phyloP scores from a whole-genome alignment of 192 early-diverging fungal species.

The Umbelopsis sp. region DNA sequence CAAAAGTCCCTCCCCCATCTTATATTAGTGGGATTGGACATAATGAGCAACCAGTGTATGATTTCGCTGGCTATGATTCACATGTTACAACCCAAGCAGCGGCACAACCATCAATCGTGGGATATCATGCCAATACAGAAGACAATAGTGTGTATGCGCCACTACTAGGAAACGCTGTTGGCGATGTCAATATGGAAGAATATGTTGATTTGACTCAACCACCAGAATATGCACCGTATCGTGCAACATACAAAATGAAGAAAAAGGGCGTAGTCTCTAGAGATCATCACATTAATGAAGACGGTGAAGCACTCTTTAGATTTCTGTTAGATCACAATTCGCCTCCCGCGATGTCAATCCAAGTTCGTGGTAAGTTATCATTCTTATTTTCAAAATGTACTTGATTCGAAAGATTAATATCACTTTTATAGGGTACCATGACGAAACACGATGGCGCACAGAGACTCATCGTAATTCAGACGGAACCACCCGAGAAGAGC shows the following conservation, averaged over 20 bases:
- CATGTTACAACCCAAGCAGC: no score
- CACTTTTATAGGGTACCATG: constrained; percentile 32
- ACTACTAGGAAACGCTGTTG: not conserved
- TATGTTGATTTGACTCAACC: constrained; percentile 24
- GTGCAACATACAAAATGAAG: constrained; percentile 27
- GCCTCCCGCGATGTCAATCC: constrained; percentile 29
- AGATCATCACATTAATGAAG: constrained; percentile 38
- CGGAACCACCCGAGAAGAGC: constrained; percentile 30
- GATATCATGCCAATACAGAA: not conserved
- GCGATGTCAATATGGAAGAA: not conserved
- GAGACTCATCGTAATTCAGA: constrained; percentile 23
- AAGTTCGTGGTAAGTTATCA: constrained; percentile 30
- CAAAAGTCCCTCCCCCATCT: not conserved
- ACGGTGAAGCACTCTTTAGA: constrained; percentile 37
- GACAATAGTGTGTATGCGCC: not conserved
- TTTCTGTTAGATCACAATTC: constrained; percentile 40
- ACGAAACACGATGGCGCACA: constrained; percentile 31
- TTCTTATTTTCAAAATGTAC: not conserved
- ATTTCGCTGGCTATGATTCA: not conserved
- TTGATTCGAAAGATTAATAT: not conserved
- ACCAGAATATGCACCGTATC: constrained; percentile 34
- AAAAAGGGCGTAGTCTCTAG: constrained; percentile 32
- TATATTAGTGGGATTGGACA: not conserved
- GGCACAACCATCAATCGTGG: no score
- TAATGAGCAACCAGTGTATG: not conserved